Base-by-base conservation (phyloP, 305 asterid genomes). In the Fraxinus platypoda region DNA sequence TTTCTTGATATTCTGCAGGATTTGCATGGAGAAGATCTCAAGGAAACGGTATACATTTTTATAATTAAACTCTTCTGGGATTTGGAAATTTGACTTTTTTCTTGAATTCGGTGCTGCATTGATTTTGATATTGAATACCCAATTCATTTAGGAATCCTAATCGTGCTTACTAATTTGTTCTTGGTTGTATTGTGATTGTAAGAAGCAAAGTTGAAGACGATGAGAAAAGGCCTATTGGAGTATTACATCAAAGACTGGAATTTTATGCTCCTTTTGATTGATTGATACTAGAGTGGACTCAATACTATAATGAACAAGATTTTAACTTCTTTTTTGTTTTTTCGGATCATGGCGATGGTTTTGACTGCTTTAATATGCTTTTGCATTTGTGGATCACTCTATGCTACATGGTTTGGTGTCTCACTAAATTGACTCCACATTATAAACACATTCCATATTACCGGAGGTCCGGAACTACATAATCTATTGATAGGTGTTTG, bases 1-100 rank as follows among this genome's bases (percentile, higher is more conserved):
- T 95, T 95, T 85, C 98, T 94, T 43, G 98, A 94, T 70, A 96
- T 96, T 88, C 97, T 95, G 79, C 95, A 94, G 93, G 94, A 87
- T 80, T 90, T 95, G 87, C 99, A 95, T 79, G 99, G 99, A 9
- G 97, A 94, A 83, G 97, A 92, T 88, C 93, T 95, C 85, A 91
- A 87, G 82, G 97, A 93, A 88, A 93, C 97, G 87, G 99, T 95
- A 90, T 54, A 84, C 15, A 0, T 25, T 23, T 54, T 66, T 33
- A 26, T 17, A 5, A 4, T 25, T 64, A 25, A 25, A 64, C 72
- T 31, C 13, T 75, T 19, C 2, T 78, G 25, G 64, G 77, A 54
- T 83, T 78, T 76, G n/a, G 84, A 26, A 41, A 5, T 79, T 72
- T 37, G 19, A 13, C 28, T 76, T 43, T 11, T 2, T 28, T 38